phyloP scores from a whole-genome alignment of 768 basidiomycete genomes.

The Termitomyces sp. region DNA sequence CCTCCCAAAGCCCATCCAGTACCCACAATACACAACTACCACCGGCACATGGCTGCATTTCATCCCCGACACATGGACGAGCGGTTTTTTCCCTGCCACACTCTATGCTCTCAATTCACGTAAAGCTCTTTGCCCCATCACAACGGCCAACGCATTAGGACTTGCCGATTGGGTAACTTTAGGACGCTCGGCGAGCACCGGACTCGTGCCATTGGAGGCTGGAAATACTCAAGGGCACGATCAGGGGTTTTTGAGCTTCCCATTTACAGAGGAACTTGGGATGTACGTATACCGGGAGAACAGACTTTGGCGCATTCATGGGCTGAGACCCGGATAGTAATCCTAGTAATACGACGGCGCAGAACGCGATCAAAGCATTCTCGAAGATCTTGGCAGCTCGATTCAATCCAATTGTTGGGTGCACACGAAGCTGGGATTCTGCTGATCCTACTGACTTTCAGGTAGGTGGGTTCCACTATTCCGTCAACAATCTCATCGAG shows the following conservation, averaged over 20 bases:
- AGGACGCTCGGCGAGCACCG: slow-evolving; percentile 48
- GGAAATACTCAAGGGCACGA: slow-evolving; percentile 56
- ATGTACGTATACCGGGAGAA: slow-evolving; percentile 34
- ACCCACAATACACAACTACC: slow-evolving; percentile 45
- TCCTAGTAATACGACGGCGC: slow-evolving; percentile 52
- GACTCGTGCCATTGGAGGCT: slow-evolving; percentile 44
- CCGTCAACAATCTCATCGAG: not conserved
- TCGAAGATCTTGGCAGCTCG: slow-evolving; percentile 51
- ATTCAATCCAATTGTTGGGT: slow-evolving; percentile 59
- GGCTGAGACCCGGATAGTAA: slow-evolving; percentile 33
- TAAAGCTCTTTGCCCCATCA: slow-evolving; percentile 38
- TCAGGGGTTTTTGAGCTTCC: slow-evolving; percentile 61
- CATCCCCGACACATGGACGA: slow-evolving; percentile 58
- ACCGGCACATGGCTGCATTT: slow-evolving; percentile 51
- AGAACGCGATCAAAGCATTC: slow-evolving; percentile 52
- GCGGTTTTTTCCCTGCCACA: slow-evolving; percentile 63
- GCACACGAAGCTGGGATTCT: slow-evolving; percentile 66
- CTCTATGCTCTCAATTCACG: slow-evolving; percentile 57
- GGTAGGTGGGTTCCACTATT: slow-evolving; percentile 21
- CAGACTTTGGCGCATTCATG: not conserved
- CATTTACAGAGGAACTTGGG: slow-evolving; percentile 56
- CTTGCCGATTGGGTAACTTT: slow-evolving; percentile 51
- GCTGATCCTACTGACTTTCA: slow-evolving; percentile 36
- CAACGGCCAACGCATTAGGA: slow-evolving; percentile 28
- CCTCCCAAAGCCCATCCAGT: slow-evolving; percentile 31